These are phyloP conservation scores for Coemansia sp. DNA, from an alignment of 192 early-diverging fungal species.

Conservation along the genomic window DNA sequence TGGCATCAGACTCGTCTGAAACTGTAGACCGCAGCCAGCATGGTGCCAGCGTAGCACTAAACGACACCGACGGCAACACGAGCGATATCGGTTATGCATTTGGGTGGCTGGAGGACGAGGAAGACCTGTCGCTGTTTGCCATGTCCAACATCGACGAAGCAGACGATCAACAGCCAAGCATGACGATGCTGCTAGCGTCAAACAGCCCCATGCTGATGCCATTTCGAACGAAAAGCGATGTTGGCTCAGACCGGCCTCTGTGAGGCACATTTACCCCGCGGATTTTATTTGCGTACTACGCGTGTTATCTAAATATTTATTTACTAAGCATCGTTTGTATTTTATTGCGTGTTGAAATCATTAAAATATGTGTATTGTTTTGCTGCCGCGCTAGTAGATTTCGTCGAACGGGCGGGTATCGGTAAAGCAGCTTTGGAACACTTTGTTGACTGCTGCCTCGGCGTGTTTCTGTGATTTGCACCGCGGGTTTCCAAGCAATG, in stretches of 20 bases:
- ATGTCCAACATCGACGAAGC: slow-evolving; percentile 27
- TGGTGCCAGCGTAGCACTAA: not conserved
- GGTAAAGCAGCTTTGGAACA: slow-evolving; percentile 87
- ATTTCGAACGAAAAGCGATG: slow-evolving; percentile 7
- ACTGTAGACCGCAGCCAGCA: not conserved
- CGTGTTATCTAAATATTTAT: not conserved
- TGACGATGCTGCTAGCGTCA: slow-evolving; percentile 46
- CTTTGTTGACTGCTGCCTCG: slow-evolving; percentile 81
- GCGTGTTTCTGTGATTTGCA: slow-evolving; percentile 75
- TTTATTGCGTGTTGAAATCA: not conserved
- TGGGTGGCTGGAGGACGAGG: slow-evolving; percentile 51
- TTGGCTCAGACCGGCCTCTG: not conserved
- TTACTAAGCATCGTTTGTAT: not conserved
- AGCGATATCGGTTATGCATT: slow-evolving; percentile 40
- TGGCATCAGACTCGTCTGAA: slow-evolving; percentile 13
- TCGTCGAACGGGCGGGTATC: slow-evolving; percentile 97
- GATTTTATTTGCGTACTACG: not conserved
- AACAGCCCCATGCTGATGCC: slow-evolving; percentile 46
- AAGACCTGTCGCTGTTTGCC: slow-evolving; percentile 47
- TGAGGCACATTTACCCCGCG: not conserved
- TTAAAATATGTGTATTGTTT: not conserved
- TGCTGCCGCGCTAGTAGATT: slow-evolving; percentile 58
- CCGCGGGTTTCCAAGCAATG: slow-evolving; percentile 70
- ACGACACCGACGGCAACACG: slow-evolving; percentile 1
- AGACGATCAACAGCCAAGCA: slow-evolving; percentile 18